phyloP scores from a whole-genome alignment of 768 basidiomycete genomes.

The Lactarius indigo region DNA sequence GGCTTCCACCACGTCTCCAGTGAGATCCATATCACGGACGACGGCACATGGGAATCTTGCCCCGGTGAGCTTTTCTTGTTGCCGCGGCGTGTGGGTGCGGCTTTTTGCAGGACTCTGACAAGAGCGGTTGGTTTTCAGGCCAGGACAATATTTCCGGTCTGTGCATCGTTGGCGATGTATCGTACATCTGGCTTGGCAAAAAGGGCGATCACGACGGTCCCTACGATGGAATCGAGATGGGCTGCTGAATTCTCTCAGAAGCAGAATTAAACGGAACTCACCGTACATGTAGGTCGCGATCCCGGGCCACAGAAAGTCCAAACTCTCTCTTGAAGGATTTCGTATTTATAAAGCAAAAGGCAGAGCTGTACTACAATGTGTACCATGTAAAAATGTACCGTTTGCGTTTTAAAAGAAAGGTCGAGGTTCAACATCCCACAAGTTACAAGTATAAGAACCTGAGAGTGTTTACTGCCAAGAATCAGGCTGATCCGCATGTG shows the following conservation, averaged over 20 bases:
- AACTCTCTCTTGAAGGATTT: not conserved
- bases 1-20: slow-evolving; percentile 45
- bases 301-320: not conserved
- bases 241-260: slow-evolving; percentile 14
- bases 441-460: too few relatives aligned
- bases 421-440: too few relatives aligned
- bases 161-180: slow-evolving; percentile 53
- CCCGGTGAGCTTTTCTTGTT: not conserved
- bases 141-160: slow-evolving; percentile 54
- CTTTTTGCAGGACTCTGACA: not conserved
- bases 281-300: not conserved
- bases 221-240: slow-evolving; percentile 22
- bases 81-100: not conserved
- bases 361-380: too few relatives aligned
- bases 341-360: too few relatives aligned
- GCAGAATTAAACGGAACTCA: not conserved
- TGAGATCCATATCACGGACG: slow-evolving; percentile 40
- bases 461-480: too few relatives aligned
- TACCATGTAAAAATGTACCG: too few relatives aligned
- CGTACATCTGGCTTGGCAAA: slow-evolving; percentile 44
- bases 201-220: slow-evolving; percentile 19
- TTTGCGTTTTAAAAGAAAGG: too few relatives aligned
- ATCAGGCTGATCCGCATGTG: too few relatives aligned
- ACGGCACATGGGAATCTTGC: slow-evolving; percentile 41
- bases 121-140: slow-evolving; percentile 36